Base-by-base conservation (phyloP, 1,284 basidiomycete species). In the Pseudozyma sp. region DNA sequence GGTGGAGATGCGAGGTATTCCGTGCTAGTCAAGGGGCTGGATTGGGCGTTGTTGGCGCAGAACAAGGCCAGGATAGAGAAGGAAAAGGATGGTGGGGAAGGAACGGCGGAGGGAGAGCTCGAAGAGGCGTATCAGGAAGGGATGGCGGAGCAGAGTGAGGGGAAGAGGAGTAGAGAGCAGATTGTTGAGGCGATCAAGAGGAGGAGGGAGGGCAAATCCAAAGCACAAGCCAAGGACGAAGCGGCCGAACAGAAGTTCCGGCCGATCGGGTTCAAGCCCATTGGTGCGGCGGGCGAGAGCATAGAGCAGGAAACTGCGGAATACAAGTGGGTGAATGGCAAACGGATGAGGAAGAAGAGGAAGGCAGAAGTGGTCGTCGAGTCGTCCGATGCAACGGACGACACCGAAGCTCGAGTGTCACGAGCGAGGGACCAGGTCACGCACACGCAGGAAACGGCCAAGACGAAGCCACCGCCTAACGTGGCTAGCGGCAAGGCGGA, bases 1-100 rank as follows among this genome's bases (percentile, higher is more conserved):
- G 94, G 94, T n/a, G 93, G 93, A 37, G 93, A 96, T 84, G 89
- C 90, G 44, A 89, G 90, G 56, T 92, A 95, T 83, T 90, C 92
- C 4, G 89, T 94, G 48, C 89, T 94, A 5, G 92, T 94, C 43
- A 95, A 94, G 78, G 92, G 94, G n/a, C 89, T 97, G 35, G 94
- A 97, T 81, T 89, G 91, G 81, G 90, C 92, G 0, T 88, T 96
- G 4, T 87, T 97, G 8, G 92, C 94, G 77, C 91, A 93, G 78
- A 90, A 92, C 74, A 92, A 90, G 85, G 92, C 92, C 0, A 62
- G 76, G 50, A 64, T 86, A n/a, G 87, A 88, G 9, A 85, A 45
- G 8, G 68, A 66, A 30, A 47, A 40, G 9, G 64, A 43, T 5
- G 37, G 11, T 11, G 54, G 87, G 8, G 85, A 87, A 44, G 84